Conservation (phyloP, 768 basidiomycete species). For the Xerocomellus intermedius region DNA sequence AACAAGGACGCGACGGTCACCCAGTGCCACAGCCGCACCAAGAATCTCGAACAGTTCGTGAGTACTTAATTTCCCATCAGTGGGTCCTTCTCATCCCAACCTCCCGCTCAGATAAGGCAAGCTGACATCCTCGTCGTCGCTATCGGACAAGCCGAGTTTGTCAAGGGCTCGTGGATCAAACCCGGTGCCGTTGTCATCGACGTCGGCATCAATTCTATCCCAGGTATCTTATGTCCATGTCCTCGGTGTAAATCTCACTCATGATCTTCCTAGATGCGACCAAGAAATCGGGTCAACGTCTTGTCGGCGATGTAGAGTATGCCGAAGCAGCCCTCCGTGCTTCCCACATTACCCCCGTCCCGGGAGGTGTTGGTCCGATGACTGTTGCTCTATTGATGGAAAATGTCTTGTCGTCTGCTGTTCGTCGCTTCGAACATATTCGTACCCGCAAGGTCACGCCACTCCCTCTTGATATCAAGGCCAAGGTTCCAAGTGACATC, state of each 20-base stretch:
- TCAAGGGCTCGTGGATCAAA: conserved; percentile 95
- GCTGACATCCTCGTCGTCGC: conserved; percentile 96
- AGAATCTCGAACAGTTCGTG: conserved; percentile 77
- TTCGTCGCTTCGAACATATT: conserved; percentile 72
- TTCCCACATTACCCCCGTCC: conserved; percentile 93
- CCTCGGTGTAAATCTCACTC: not conserved
- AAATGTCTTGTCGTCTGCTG: conserved; percentile 85
- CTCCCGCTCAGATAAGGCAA: conserved; percentile 59
- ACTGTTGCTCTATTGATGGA: conserved; percentile 98
- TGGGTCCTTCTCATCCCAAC: conserved; percentile 3
- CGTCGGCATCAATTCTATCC: conserved; percentile 95
- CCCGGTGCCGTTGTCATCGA: conserved; percentile 94
- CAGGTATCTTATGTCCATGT: conserved; percentile 48
- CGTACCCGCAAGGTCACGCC: conserved; percentile 71
- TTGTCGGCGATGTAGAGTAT: conserved; percentile 96
- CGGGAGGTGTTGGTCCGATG: conserved; percentile 99
- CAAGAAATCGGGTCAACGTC: conserved; percentile 92
- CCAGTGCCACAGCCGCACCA: conserved; percentile 92
- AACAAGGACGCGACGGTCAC: conserved; percentile 94
- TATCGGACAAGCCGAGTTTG: conserved; percentile 89
- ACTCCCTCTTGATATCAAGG: conserved; percentile 72
- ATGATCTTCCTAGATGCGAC: conserved; percentile 55
- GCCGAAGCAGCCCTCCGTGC: conserved; percentile 73
- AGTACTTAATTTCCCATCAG: conserved; percentile 27
- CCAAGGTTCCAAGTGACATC: conserved; percentile 94